Evolutionary conservation across 2,329 filamentous ascomycete species (phyloP), one percentile per base, ranked within the genome.

Genomic region (Drechslerella coelobrocha): DNA sequence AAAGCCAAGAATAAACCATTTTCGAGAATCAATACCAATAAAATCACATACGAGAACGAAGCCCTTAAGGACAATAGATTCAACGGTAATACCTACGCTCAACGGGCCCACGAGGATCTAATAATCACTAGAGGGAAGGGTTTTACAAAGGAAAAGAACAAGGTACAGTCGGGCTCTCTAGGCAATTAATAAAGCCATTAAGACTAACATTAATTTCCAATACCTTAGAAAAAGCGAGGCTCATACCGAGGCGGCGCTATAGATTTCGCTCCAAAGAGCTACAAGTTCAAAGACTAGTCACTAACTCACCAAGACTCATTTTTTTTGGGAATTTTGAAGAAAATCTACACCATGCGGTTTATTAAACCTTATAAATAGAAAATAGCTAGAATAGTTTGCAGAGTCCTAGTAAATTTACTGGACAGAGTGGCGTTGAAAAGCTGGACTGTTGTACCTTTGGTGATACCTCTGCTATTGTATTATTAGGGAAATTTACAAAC

Each of bases 61-160:
- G 65, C 63, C 9, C 86, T 86, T 77, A 86, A 85, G 79, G 84
- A 88, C 78, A 85, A 86, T 75, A 81, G 81, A 73, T 89, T 90
- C 65, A 88, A 91, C 76, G 83, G 85, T 78, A 91, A 97, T 78
- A 88, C 89, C 73, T 99, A 97, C 80, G 93, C 92, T 23, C 89
- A 94, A 76, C 87, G 87, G 75, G 95, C 95, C 7, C 90, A 92
- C 77, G 85, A 91, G 75, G 92, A 97, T 78, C 82, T 99, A 73
- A 90, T 92, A 52, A 85, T 96, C 39, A 97, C 93, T 29, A 91
- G 89, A 78, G 94, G 94, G 76, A 97, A 97, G 82, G 92, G 91
- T 2, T 99, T 99, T 81, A 97, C 93, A 69, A 99, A 99, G 83
- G 94, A 97, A 83, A 99, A 99, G 87, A 99, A 99, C 82, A 99